These are phyloP conservation scores for Aspergillus nomiae DNA, from an alignment of 2,329 filamentous ascomycete species.

Conservation along the genomic window DNA sequence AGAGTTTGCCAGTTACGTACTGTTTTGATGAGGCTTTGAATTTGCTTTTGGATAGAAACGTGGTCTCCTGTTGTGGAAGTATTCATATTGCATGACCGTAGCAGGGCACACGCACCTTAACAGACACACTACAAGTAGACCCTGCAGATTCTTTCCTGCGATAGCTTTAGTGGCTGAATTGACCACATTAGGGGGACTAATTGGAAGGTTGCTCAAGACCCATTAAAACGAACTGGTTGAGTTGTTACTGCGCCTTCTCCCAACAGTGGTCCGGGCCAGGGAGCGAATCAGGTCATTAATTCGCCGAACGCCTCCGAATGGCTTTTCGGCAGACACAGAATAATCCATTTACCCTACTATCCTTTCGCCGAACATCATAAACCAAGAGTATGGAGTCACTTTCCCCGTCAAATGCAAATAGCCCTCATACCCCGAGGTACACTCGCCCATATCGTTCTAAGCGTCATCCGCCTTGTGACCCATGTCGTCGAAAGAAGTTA, in stretches of 20 bases:
- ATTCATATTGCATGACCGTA: not conserved
- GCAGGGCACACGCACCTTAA: not conserved
- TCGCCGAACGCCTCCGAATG: not conserved
- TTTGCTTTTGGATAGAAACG: not conserved
- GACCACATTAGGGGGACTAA: not conserved
- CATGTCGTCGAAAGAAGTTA: constrained; percentile 25
- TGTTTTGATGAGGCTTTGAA: not conserved
- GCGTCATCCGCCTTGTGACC: constrained; percentile 24
- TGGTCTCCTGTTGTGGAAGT: not conserved
- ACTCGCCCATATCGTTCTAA: constrained; percentile 28
- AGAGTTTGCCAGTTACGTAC: not conserved
- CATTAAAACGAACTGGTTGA: not conserved
- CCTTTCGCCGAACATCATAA: not conserved
- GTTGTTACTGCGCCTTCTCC: not conserved
- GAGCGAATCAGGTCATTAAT: not conserved
- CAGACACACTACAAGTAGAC: not conserved
- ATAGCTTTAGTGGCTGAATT: not conserved
- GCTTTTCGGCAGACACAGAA: not conserved
- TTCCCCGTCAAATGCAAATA: not conserved
- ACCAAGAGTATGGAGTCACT: not conserved
- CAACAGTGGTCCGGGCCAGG: not conserved
- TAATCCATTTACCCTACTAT: not conserved
- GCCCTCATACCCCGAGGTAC: not conserved
- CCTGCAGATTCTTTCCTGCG: not conserved
- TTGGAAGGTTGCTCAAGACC: not conserved